These are phyloP conservation scores for Colletotrichum lindemuthianum DNA, from an alignment of 2,329 filamentous ascomycete genomes.

Conservation along the genomic window DNA sequence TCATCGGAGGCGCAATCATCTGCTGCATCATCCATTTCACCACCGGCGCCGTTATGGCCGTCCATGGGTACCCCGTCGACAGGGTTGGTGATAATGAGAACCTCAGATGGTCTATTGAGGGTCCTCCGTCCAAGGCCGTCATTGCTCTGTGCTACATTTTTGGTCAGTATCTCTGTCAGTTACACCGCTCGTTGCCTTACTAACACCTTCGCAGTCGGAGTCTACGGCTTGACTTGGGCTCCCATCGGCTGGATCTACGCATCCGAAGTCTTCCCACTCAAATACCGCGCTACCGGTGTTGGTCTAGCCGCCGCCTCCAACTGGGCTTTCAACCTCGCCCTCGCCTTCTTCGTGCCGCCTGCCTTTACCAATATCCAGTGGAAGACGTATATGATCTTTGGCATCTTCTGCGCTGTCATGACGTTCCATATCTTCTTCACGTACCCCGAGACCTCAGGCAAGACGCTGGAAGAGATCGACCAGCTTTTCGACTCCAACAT, in stretches of 20 bases:
- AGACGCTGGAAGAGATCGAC: conserved; percentile 39
- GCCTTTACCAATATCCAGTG: conserved; percentile 38
- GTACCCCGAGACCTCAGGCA: conserved; percentile 43
- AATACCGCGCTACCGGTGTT: conserved; percentile 62
- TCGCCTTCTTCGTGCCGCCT: conserved; percentile 59
- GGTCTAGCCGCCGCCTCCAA: conserved; percentile 61
- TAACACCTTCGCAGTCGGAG: neutral
- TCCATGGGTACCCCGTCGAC: conserved; percentile 55
- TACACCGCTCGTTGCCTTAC: neutral
- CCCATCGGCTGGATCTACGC: conserved; percentile 47
- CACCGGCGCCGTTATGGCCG: conserved; percentile 61
- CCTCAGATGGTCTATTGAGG: conserved; percentile 56
- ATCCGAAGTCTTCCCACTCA: conserved; percentile 54
- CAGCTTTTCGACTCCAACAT: conserved; percentile 34
- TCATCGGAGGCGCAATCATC: conserved; percentile 56
- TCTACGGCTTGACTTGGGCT: conserved; percentile 45
- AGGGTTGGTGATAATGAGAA: conserved; percentile 56
- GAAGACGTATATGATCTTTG: conserved; percentile 40
- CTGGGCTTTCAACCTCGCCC: conserved; percentile 62
- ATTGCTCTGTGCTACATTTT: conserved; percentile 62
- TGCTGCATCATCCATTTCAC: conserved; percentile 59
- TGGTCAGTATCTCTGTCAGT: neutral
- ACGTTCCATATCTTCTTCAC: conserved; percentile 41
- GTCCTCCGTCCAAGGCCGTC: conserved; percentile 57
- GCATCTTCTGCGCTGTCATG: conserved; percentile 34